Evolutionary conservation across 1,139 yeast species (phyloP).

Genomic region (Lodderomyces elongisporus): DNA sequence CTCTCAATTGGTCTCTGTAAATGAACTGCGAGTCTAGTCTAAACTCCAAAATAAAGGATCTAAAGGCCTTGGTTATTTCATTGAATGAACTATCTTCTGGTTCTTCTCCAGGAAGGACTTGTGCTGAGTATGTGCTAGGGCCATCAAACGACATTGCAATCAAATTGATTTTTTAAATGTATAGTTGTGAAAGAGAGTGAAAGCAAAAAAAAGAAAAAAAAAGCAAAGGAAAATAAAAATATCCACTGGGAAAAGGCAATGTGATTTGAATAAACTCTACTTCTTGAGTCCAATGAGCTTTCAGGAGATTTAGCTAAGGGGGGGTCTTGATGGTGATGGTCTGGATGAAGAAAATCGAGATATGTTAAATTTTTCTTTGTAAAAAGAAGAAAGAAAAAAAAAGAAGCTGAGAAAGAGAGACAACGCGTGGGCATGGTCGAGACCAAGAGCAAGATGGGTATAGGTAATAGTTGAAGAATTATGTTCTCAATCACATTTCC

Average conservation of each 20-base stretch:
- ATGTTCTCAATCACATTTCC: constrained; percentile 17
- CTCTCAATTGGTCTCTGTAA: constrained; percentile 89
- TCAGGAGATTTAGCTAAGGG: too few relatives aligned
- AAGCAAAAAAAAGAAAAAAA: constrained; percentile 4
- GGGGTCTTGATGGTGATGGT: too few relatives aligned
- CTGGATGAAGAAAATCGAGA: too few relatives aligned
- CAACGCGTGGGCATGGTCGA: too few relatives aligned
- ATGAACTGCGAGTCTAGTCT: constrained; percentile 77
- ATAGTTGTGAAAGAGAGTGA: neutral
- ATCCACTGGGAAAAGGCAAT: too few relatives aligned
- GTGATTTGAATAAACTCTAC: too few relatives aligned
- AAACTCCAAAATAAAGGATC: constrained; percentile 78
- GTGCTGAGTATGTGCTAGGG: constrained; percentile 76
- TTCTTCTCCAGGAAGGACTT: constrained; percentile 79
- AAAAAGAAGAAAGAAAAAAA: neutral
- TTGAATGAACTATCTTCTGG: constrained; percentile 64
- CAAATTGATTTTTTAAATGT: neutral
- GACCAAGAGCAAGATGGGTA: too few relatives aligned
- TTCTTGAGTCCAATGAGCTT: too few relatives aligned
- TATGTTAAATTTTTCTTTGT: constrained; percentile 1
- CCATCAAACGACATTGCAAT: constrained; percentile 65
- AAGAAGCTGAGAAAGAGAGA: neutral
- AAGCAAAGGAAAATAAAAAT: constrained; percentile 5
- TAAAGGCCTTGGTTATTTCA: constrained; percentile 76
- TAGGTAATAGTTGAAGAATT: too few relatives aligned